Evolutionary conservation across 208 protist species (phyloP), one percentile per base, ranked within the genome.

Genomic region (Endotrypanum monterogeii): DNA sequence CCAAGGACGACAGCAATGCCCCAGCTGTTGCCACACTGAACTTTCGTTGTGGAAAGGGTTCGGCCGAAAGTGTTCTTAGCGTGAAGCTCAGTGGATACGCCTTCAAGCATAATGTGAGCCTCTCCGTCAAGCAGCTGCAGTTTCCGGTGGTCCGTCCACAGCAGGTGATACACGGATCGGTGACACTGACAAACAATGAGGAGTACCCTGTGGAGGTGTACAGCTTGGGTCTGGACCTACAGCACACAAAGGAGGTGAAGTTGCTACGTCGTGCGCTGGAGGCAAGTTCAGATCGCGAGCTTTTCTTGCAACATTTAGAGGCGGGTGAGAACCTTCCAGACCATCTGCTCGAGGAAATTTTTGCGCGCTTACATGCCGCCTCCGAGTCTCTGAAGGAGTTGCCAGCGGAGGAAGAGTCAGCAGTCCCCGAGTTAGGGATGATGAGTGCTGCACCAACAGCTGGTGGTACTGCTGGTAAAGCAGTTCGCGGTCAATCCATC

Each of bases 191-290:
- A 16, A 98, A 98, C 84, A 73, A 98, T 69, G 90, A 95, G 74
- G 87, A 94, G 12, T 52, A 56, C 51, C 80, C 92, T 0, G 85
- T 98, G 14, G 95, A 99, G 87, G 76, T 99, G 56, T 98, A 89
- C 84, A 89, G 73, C 61, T 66, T 87, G 57, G 89, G 96, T 32
- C 87, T 93, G 28, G 98, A 99, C 82, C 50, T 73, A 30, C 75
- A 82, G 52, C 78, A 95, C 76, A 63, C 74, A 0, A 58, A 86
- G 35, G 94, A 98, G 72, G 72, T 92, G 44, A 62, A 79, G 39
- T 79, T 97, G 39, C 72, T 98, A 51, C 79, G 81, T 12, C 74
- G 77, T 55, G 83, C 82, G 1, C 52, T 93, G 28, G 60, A 51
- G 48, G 30, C 76, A 16, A 76, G 63, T 65, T 25, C 50, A 20